Conservation (phyloP, 768 basidiomycete species). For the Xanthoconium purpureum region DNA sequence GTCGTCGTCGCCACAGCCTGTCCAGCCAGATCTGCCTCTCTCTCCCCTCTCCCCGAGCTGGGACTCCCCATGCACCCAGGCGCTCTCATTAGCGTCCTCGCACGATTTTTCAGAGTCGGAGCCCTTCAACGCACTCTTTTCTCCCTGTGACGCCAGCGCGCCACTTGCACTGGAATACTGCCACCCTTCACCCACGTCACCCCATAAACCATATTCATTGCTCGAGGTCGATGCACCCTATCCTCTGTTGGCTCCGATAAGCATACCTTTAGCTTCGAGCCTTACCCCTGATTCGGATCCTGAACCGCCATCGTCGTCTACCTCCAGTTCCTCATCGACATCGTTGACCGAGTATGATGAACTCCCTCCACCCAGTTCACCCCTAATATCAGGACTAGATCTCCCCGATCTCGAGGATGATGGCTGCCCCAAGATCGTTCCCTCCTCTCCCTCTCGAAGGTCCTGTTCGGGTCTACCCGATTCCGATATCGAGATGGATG, state of each 20-base stretch:
- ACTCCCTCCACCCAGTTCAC: slow-evolving; percentile 27
- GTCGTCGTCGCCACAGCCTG: slow-evolving; percentile 15
- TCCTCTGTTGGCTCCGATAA: slow-evolving; percentile 20
- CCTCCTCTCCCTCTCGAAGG: slow-evolving; percentile 29
- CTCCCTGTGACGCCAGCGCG: slow-evolving; percentile 6
- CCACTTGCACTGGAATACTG: slow-evolving; percentile 15
- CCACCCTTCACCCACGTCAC: slow-evolving; percentile 14
- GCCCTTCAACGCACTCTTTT: slow-evolving; percentile 19
- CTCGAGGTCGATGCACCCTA: slow-evolving; percentile 22
- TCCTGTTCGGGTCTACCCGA: slow-evolving; percentile 30
- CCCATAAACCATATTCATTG: slow-evolving; percentile 19
- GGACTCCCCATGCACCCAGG: slow-evolving; percentile 17
- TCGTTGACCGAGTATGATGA: slow-evolving; percentile 26
- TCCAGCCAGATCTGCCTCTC: slow-evolving; percentile 19
- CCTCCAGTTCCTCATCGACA: slow-evolving; percentile 14
- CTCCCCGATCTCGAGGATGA: slow-evolving; percentile 34
- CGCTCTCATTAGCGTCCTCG: slow-evolving; percentile 11
- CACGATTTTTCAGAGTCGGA: slow-evolving; percentile 19
- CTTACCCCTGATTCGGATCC: slow-evolving; percentile 13
- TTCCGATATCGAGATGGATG: slow-evolving; percentile 25
- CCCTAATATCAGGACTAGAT: slow-evolving; percentile 29
- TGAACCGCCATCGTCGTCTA: slow-evolving; percentile 7
- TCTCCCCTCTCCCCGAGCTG: slow-evolving; percentile 38
- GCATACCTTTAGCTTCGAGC: slow-evolving; percentile 23
- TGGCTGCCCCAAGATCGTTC: slow-evolving; percentile 15